Percentiles rank a stretch among this genome's conserved stretches.
phyloP scores from a whole-genome alignment of 352 stramenopile species.

The Globisporangium paddicum region DNA sequence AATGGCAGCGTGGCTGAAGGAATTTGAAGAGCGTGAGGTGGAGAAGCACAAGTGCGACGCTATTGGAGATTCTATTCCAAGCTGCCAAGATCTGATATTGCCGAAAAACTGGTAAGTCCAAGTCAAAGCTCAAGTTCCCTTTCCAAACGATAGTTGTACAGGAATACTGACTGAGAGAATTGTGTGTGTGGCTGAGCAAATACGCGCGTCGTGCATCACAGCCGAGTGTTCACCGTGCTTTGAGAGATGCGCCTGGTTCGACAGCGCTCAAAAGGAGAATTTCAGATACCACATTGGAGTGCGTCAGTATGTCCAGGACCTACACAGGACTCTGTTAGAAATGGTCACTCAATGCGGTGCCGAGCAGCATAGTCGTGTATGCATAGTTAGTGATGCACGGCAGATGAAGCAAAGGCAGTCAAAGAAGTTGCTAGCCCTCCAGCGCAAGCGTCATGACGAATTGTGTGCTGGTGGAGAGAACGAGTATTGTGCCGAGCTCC shows the following conservation, averaged over 20 bases:
- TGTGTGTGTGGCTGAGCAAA: background rate
- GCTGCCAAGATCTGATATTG: constrained; percentile 6
- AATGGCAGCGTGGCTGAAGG: constrained; percentile 28
- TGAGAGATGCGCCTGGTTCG: constrained; percentile 30
- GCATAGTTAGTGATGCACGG: constrained; percentile 17
- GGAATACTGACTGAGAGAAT: background rate
- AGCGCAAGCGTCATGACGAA: constrained; percentile 23
- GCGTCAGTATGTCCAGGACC: constrained; percentile 15
- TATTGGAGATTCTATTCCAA: constrained; percentile 16
- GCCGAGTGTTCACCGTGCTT: constrained; percentile 36
- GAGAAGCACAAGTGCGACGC: constrained; percentile 11
- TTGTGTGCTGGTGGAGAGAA: constrained; percentile 24
- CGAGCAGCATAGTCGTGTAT: constrained; percentile 22
- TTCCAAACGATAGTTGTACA: background rate
- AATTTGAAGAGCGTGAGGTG: background rate
- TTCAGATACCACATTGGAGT: constrained; percentile 16
- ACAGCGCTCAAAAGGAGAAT: constrained; percentile 8
- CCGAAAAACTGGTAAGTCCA: constrained; percentile 6
- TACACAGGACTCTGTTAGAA: constrained; percentile 19
- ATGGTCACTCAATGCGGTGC: constrained; percentile 13
- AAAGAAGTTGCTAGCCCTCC: constrained; percentile 26
- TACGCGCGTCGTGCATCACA: constrained; percentile 15
- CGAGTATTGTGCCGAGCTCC: constrained; percentile 24
- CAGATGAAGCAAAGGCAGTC: constrained; percentile 25
- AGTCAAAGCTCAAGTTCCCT: background rate